Evolutionary conservation across 148 eudicot species (phyloP), one percentile per base, ranked within the genome.

Genomic region (Camellia japonica): DNA sequence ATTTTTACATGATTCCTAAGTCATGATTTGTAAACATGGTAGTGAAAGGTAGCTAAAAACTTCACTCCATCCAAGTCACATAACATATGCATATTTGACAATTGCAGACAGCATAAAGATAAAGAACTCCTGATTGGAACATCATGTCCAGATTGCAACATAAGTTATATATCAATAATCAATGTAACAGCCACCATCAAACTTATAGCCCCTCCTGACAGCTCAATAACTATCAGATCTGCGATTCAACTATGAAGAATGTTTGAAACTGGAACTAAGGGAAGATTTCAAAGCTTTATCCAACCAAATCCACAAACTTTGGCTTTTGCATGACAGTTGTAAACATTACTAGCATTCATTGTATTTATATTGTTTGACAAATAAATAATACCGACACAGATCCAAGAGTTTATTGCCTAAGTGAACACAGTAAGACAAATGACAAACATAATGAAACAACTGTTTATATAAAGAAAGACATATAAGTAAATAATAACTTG

Each of bases 11-110:
- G 23, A 18, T 42, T 67, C 51, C 38, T 3, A 10, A 5, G 64
- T 12, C 13, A 7, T 55, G 59, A 60, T 20, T 18, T 0, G 0
- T 12, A 44, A 47, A 19, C 4, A 46, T 65, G 7, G 51, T 23
- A 76, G 4, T 23, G 68, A 49, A 62, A 63, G 59, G 69, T 46
- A 49, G n/a, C 23, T 64, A 12, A 77, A 64, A n/a, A 46, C 20
- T 64, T 16, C 8, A 65, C 12, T 14, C 47, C 61, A 49, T 77
- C 79, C 79, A 77, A 77, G 60, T 77, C 16, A 46, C 65, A 23
- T 41, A 64, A 43, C 30, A 3, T 44, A 43, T 60, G 56, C 41
- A 61, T 47, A 55, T 7, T 74, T 18, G 56, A 62, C 15, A 30
- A 11, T 46, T 43, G 68, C 51, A 44, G 61, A 75, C 52, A 60